Conservation (phyloP, 2,329 filamentous ascomycete genomes). For the Alternaria brassicicola region DNA sequence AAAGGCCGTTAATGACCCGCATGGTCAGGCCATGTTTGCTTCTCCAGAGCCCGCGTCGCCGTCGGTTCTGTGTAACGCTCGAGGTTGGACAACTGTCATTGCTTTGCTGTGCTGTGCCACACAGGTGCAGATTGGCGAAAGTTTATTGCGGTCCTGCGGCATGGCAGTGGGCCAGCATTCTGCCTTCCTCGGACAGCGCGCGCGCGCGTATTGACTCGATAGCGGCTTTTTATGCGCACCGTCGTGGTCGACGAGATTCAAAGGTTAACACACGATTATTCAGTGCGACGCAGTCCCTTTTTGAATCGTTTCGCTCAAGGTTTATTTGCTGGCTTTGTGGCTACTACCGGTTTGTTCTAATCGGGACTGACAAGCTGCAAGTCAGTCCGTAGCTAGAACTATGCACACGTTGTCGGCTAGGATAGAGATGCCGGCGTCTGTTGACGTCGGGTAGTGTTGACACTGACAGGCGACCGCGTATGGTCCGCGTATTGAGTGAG, state of each 20-base stretch:
- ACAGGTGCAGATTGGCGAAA: slow-evolving; percentile 21
- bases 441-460: slow-evolving; percentile 29
- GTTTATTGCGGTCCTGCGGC: slow-evolving; percentile 14
- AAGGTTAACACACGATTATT: slow-evolving; percentile 8
- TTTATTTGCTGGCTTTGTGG: slow-evolving; percentile 12
- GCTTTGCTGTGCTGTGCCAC: slow-evolving; percentile 32
- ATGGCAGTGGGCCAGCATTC: slow-evolving; percentile 7
- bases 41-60: slow-evolving; percentile 2
- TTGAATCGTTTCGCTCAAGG: slow-evolving; percentile 15
- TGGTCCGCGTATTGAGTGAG: slow-evolving; percentile 23
- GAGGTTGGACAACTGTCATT: slow-evolving; percentile 9
- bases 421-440: slow-evolving; percentile 23
- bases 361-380: slow-evolving; percentile 27
- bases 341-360: slow-evolving; percentile 13
- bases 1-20: slow-evolving; percentile 13
- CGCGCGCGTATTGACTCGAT: slow-evolving; percentile 22
- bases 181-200: slow-evolving; percentile 13
- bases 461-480: slow-evolving; percentile 28
- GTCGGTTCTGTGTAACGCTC: slow-evolving; percentile 15
- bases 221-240: slow-evolving; percentile 21
- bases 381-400: slow-evolving; percentile 6
- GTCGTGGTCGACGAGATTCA: slow-evolving; percentile 11
- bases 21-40: slow-evolving; percentile 20
- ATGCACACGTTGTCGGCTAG: background rate
- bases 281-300: slow-evolving; percentile 14